These are phyloP conservation scores for Globisporangium mamillatum DNA, from an alignment of 352 stramenopile species.

Conservation along the genomic window DNA sequence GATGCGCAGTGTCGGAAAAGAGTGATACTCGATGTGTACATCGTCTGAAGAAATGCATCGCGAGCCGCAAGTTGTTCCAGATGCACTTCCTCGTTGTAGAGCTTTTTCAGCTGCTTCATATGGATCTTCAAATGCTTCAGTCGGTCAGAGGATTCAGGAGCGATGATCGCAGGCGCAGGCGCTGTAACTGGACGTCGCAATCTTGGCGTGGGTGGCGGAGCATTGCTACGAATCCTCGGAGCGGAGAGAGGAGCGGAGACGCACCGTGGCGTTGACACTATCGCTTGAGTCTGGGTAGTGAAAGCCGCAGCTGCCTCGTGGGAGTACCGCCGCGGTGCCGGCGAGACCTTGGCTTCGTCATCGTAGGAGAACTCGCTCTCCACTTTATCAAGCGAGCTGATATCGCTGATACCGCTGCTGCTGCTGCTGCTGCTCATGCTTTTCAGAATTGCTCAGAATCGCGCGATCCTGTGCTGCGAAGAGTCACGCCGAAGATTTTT, in stretches of 20 bases:
- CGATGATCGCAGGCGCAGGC: not conserved
- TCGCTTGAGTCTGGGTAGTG: not conserved
- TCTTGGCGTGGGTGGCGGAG: not conserved
- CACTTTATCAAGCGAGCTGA: slow-evolving; percentile 15
- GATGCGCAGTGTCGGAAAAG: slow-evolving; percentile 41
- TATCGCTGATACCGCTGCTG: not conserved
- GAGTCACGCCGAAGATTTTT: slow-evolving; percentile 1
- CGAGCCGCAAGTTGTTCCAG: slow-evolving; percentile 39
- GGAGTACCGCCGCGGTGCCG: not conserved
- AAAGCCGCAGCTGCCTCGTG: not conserved
- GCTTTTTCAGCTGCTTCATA: slow-evolving; percentile 46
- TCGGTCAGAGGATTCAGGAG: slow-evolving; percentile 15
- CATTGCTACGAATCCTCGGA: not conserved
- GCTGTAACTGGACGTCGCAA: slow-evolving; percentile 5
- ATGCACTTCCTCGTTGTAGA: slow-evolving; percentile 45
- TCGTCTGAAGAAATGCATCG: slow-evolving; percentile 34
- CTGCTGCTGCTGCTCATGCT: slow-evolving; percentile 7
- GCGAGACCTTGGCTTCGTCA: slow-evolving; percentile 8
- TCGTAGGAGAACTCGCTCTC: slow-evolving; percentile 12
- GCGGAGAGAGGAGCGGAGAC: not conserved
- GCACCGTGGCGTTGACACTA: not conserved
- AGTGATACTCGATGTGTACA: slow-evolving; percentile 48
- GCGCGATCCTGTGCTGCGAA: slow-evolving; percentile 6
- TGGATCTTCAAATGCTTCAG: slow-evolving; percentile 46
- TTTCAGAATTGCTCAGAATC: not conserved